Evolutionary conservation across 2,329 filamentous ascomycete species (phyloP).

Genomic region (Botrytis fabae): DNA sequence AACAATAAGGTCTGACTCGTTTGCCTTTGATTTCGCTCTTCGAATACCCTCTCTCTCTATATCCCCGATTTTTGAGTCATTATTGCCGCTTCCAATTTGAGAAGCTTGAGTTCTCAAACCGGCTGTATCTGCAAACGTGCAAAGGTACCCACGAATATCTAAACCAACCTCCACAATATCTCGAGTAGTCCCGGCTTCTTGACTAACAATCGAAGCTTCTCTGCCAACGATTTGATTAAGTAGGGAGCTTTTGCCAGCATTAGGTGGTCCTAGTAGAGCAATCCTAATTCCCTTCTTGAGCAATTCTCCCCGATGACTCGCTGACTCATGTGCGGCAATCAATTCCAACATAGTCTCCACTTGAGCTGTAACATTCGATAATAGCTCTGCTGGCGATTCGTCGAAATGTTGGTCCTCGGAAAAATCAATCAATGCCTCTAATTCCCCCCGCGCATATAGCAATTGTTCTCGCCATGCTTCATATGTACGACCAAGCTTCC

Average conservation of each 20-base stretch:
- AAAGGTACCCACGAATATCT: slow-evolving; percentile 86
- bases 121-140: slow-evolving; percentile 93
- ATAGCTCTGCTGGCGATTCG: slow-evolving; percentile 72
- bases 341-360: slow-evolving; percentile 60
- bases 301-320: slow-evolving; percentile 79
- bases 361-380: slow-evolving; percentile 66
- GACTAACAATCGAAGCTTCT: slow-evolving; percentile 92
- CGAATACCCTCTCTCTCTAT: slow-evolving; percentile 90
- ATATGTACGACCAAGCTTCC: slow-evolving; percentile 71
- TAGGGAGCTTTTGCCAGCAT: slow-evolving; percentile 91
- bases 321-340: slow-evolving; percentile 70
- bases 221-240: slow-evolving; percentile 87
- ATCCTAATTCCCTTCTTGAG: slow-evolving; percentile 82
- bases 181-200: slow-evolving; percentile 88
- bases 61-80: slow-evolving; percentile 56
- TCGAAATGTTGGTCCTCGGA: slow-evolving; percentile 97
- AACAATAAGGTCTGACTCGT: slow-evolving; percentile 82
- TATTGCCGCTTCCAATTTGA: slow-evolving; percentile 12
- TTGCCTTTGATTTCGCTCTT: slow-evolving; percentile 76
- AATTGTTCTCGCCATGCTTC: slow-evolving; percentile 78
- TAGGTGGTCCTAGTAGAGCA: slow-evolving; percentile 85
- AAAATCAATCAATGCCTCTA: slow-evolving; percentile 96
- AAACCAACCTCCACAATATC: slow-evolving; percentile 92
- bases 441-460: slow-evolving; percentile 79
- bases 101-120: slow-evolving; percentile 64